Evolutionary conservation across 805 yeast species (phyloP).

Genomic region (Candida lessepsii): DNA sequence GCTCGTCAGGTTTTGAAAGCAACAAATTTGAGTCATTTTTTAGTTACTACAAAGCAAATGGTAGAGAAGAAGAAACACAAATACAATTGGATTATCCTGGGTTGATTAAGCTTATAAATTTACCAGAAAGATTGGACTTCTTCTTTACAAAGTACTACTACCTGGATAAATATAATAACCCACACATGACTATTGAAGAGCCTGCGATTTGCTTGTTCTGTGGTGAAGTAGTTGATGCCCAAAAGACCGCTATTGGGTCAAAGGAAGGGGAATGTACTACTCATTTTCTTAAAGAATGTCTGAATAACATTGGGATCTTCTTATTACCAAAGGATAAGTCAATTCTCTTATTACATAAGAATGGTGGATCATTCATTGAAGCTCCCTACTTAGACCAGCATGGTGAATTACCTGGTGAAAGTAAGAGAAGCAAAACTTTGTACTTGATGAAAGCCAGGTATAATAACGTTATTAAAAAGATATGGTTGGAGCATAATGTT

Average conservation of each 20-base stretch:
- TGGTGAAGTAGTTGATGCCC: slow-evolving; percentile 66
- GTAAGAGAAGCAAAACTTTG: slow-evolving; percentile 70
- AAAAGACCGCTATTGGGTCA: slow-evolving; percentile 54
- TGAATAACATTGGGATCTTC: slow-evolving; percentile 66
- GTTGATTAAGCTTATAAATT: slow-evolving; percentile 51
- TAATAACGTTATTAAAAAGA: slow-evolving; percentile 57
- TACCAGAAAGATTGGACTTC: slow-evolving; percentile 66
- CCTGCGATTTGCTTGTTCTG: slow-evolving; percentile 89
- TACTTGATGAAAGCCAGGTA: slow-evolving; percentile 62
- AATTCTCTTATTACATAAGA: slow-evolving; percentile 61
- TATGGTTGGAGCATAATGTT: slow-evolving; percentile 79
- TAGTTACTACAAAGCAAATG: slow-evolving; percentile 1
- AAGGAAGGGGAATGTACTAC: slow-evolving; percentile 75
- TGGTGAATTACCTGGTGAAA: slow-evolving; percentile 79
- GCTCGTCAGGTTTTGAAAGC: slow-evolving; percentile 23
- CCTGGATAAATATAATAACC: slow-evolving; percentile 40
- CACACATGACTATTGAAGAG: slow-evolving; percentile 48
- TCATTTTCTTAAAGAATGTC: slow-evolving; percentile 64
- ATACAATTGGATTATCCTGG: slow-evolving; percentile 61
- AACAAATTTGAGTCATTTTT: slow-evolving; percentile 23
- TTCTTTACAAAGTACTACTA: slow-evolving; percentile 63
- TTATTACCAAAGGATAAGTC: slow-evolving; percentile 69
- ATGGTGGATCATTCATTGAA: slow-evolving; percentile 78
- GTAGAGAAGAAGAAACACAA: slow-evolving; percentile 3
- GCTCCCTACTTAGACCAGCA: slow-evolving; percentile 85